Conservation (phyloP, 768 basidiomycete species). For the Tylopilus balloui region DNA sequence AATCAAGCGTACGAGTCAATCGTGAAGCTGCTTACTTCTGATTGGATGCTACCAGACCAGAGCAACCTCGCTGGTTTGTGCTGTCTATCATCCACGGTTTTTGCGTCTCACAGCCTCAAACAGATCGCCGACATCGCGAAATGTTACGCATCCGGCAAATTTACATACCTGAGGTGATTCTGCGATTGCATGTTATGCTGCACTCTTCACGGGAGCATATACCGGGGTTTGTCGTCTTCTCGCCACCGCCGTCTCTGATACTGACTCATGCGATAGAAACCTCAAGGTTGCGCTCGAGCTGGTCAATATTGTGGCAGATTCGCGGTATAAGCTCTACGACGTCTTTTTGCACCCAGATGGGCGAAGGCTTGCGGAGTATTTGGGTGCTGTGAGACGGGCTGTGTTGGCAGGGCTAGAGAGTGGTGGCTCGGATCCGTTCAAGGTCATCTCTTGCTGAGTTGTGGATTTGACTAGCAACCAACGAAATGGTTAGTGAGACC, state of each 20-base stretch:
- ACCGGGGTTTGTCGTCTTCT: slow-evolving; percentile 51
- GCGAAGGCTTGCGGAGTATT: slow-evolving; percentile 63
- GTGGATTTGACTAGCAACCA: background rate
- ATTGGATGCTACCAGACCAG: slow-evolving; percentile 66
- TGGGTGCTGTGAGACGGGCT: slow-evolving; percentile 67
- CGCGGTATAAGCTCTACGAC: slow-evolving; percentile 78
- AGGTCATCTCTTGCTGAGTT: slow-evolving; percentile 33
- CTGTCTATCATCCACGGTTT: background rate
- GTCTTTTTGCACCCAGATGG: slow-evolving; percentile 69
- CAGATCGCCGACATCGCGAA: slow-evolving; percentile 56
- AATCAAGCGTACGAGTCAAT: slow-evolving; percentile 63
- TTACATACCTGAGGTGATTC: slow-evolving; percentile 84
- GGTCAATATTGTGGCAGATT: slow-evolving; percentile 84
- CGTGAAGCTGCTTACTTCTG: slow-evolving; percentile 65
- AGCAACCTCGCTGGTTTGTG: slow-evolving; percentile 37
- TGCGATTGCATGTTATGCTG: slow-evolving; percentile 76
- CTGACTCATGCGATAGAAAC: slow-evolving; percentile 46
- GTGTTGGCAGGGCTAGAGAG: slow-evolving; percentile 66
- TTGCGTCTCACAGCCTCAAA: slow-evolving; percentile 27
- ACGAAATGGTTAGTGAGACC: background rate
- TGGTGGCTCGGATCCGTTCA: slow-evolving; percentile 76
- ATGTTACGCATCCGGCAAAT: slow-evolving; percentile 81
- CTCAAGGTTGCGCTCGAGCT: slow-evolving; percentile 71
- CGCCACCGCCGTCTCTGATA: background rate
- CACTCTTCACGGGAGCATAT: slow-evolving; percentile 58